Evolutionary conservation across 768 basidiomycete genomes (phyloP), one percentile per base, ranked within the genome.

Genomic region (Mrakia gelida): DNA sequence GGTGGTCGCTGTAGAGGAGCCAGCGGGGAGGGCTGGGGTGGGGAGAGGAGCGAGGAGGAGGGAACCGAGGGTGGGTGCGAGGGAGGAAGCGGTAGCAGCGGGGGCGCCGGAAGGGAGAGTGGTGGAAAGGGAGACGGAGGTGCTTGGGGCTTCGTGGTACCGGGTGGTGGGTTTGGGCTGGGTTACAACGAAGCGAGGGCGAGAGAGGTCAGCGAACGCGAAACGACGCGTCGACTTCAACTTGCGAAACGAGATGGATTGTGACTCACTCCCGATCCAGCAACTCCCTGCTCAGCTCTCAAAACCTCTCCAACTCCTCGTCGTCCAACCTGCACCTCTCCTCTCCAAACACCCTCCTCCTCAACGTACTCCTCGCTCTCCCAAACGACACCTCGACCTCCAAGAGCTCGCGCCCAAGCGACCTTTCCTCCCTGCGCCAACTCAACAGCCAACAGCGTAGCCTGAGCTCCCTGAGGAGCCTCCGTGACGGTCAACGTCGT

Each of bases 151-250:
- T 63, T 78, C 77, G 59, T 78, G 77, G 77, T 78, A 78, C 3
- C 77, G 77, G 18, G 77, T 78, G 41, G 72, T 78, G 41, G 71
- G 77, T 63, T 78, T 78, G 13, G 65, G 38, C 77, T 71, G 76
- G 38, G 54, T 16, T 52, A 73, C n/a, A 54, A 32, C 41, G 52
- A 56, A 26, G 56, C 7, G 49, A 54, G 7, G 38, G 34, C 23
- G 13, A 71, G 54, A n/a, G 8, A 30, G 21, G 28, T 41, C 28
- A 54, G 28, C 28, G 10, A 13, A 72, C 15, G 45, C 5, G 41
- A 26, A 30, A 32, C 4, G 21, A 32, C 49, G 59, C 59, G 59
- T 56, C 54, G 26, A 56, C 8, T n/a, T 38, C 38, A 3, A 8
- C 3, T 8, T 38, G 38, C 59, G 59, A 26, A 26, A 9, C n/a